A percentile compares a stretch with the other conserved stretches of the same genome.
These are phyloP conservation scores for Pseudotulostoma volvatum DNA, from an alignment of 495 filamentous ascomycete species.

Conservation along the genomic window DNA sequence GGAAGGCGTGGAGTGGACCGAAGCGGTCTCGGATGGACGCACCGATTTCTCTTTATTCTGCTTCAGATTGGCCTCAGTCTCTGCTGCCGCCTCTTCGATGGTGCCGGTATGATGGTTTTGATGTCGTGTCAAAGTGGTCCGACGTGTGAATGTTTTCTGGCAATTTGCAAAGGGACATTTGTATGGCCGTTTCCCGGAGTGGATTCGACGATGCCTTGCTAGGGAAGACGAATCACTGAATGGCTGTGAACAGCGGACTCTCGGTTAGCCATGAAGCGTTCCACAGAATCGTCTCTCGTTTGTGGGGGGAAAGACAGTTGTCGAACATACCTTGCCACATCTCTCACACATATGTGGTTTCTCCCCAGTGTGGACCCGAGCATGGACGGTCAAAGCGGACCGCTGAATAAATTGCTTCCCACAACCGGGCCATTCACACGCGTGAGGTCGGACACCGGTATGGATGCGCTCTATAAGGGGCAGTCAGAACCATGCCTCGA, in stretches of 20 bases:
- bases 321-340: conserved; percentile 68
- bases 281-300: no score
- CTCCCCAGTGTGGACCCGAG: conserved; percentile 89
- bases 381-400: conserved; percentile 91
- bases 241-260: conserved; percentile 55
- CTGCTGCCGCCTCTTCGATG: conserved; percentile 80
- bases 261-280: no score
- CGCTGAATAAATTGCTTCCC: conserved; percentile 95
- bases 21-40: conserved; percentile 61
- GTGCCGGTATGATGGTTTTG: conserved; percentile 94
- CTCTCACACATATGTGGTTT: conserved; percentile 97
- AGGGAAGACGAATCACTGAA: conserved; percentile 97
- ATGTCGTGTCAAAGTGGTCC: conserved; percentile 87
- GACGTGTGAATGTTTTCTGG: conserved; percentile 94
- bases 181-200: conserved; percentile 91
- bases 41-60: conserved; percentile 39
- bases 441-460: conserved; percentile 78
- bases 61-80: conserved; percentile 66
- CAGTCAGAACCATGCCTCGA: background rate
- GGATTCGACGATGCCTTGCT: conserved; percentile 83
- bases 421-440: conserved; percentile 79
- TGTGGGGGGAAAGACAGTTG: no score
- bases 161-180: conserved; percentile 96
- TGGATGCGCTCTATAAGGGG: conserved; percentile 70
- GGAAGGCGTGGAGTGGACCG: conserved; percentile 75